phyloP scores from a whole-genome alignment of 345 rosid species.

The Euphorbia pulcherrima region DNA sequence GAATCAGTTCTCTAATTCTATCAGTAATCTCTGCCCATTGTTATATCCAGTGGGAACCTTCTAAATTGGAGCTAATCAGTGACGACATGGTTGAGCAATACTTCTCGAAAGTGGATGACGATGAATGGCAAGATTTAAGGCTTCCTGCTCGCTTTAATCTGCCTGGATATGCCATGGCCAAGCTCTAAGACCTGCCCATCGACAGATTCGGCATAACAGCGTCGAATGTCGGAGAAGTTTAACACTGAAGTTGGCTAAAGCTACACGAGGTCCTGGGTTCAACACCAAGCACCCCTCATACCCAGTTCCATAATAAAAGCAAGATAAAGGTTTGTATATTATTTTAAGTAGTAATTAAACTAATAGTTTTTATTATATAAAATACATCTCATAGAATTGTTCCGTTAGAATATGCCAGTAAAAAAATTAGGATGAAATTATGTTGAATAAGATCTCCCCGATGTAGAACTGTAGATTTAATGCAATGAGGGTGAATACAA shows the following conservation, averaged over 20 bases:
- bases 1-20: neutral
- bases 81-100: conserved; percentile 56
- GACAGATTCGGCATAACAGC: neutral
- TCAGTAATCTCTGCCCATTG: neutral
- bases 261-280: no score
- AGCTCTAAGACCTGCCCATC: conserved; percentile 30
- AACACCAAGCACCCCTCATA: no score
- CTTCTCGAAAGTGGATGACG: conserved; percentile 51
- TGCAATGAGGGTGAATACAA: no score
- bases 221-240: neutral
- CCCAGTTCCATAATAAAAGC: no score
- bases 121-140: conserved; percentile 65
- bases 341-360: no score
- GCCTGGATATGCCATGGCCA: conserved; percentile 51
- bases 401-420: no score
- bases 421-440: no score
- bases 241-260: neutral
- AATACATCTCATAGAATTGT: no score
- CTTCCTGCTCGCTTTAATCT: conserved; percentile 53
- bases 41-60: conserved; percentile 71
- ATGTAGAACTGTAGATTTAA: no score
- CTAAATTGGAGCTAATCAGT: conserved; percentile 51
- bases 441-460: no score
- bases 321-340: no score
- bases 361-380: no score